A percentile compares a stretch with the other conserved stretches of the same genome.
phyloP scores from a whole-genome alignment of 1,284 basidiomycete genomes.

The Cutaneotrichosporon cutaneum region DNA sequence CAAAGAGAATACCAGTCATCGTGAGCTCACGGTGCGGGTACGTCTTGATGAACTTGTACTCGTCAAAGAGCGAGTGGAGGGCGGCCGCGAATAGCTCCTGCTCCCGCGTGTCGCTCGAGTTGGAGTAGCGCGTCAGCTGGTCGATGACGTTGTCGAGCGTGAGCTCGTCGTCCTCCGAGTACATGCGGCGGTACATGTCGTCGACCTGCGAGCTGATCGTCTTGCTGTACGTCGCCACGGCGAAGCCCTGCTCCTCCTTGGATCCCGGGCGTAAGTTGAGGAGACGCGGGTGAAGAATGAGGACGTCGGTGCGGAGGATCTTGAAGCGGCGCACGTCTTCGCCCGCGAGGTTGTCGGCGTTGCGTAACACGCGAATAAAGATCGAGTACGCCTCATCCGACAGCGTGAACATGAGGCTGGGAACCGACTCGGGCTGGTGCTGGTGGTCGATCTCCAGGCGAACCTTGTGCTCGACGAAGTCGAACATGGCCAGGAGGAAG shows the following conservation, averaged over 20 bases:
- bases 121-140: constrained; percentile 80
- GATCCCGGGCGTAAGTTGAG: constrained; percentile 90
- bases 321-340: constrained; percentile 85
- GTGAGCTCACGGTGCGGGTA: constrained; percentile 91
- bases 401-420: constrained; percentile 52
- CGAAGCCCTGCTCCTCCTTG: constrained; percentile 87
- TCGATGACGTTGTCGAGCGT: constrained; percentile 91
- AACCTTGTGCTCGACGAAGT: constrained; percentile 88
- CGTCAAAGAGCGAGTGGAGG: constrained; percentile 98
- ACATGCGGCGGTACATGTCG: constrained; percentile 96
- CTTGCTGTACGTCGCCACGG: constrained; percentile 80
- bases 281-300: constrained; percentile 93
- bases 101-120: constrained; percentile 77
- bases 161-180: constrained; percentile 75
- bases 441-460: constrained; percentile 77
- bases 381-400: constrained; percentile 75
- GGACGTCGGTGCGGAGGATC: constrained; percentile 87
- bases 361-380: constrained; percentile 81
- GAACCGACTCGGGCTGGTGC: constrained; percentile 62
- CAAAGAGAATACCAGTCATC: constrained; percentile 96
- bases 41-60: constrained; percentile 98
- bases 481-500: constrained; percentile 81
- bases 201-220: constrained; percentile 94
- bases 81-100: constrained; percentile 98
- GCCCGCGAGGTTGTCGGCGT: constrained; percentile 54